Evolutionary conservation across 345 rosid species (phyloP).

Genomic region (Populus nigra): DNA sequence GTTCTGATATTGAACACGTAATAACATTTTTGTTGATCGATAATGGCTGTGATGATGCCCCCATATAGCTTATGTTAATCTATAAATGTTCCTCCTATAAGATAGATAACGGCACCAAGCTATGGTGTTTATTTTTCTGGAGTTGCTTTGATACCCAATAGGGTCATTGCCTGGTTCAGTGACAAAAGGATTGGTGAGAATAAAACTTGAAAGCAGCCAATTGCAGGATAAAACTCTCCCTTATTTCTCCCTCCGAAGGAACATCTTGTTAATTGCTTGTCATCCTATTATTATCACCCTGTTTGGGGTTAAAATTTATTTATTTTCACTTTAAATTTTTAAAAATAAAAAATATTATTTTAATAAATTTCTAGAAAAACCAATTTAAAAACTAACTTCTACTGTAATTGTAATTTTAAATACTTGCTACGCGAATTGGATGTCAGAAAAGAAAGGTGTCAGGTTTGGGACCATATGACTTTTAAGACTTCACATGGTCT

Average conservation of each 20-base stretch:
- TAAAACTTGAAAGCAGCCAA: neutral
- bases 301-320: too few relatives aligned
- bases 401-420: too few relatives aligned
- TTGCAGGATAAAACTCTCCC: neutral
- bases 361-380: too few relatives aligned
- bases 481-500: slow-evolving; percentile 16
- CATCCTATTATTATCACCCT: neutral
- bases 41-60: neutral
- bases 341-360: too few relatives aligned
- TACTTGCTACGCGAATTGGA: slow-evolving; percentile 7
- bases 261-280: neutral
- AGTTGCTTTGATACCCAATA: neutral
- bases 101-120: neutral
- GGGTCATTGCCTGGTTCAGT: neutral
- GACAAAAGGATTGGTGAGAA: neutral
- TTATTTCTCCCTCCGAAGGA: neutral
- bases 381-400: too few relatives aligned
- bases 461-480: slow-evolving; percentile 30
- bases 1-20: neutral
- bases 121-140: neutral
- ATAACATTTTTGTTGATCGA: neutral
- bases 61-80: neutral
- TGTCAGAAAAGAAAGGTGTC: slow-evolving; percentile 28
- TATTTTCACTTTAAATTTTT: too few relatives aligned
- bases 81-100: neutral